Evolutionary conservation across 164 flowering plant genomes (phyloP), one percentile per base, ranked within the genome.

Genomic region (Vitis rupestris): DNA sequence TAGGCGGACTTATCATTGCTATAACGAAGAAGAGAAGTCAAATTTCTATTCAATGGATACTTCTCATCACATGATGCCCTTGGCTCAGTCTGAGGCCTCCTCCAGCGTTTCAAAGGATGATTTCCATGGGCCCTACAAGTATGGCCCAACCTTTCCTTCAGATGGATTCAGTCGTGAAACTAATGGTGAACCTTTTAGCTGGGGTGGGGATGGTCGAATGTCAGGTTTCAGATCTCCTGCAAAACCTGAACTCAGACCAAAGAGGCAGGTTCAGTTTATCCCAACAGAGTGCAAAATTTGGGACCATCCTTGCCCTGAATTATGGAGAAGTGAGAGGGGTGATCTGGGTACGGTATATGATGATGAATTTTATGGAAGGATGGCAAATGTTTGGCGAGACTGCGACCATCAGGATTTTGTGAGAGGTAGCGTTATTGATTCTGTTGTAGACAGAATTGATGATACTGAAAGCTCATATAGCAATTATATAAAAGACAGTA

Each of bases 21-120:
- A 0, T 37, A 37, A 37, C 0, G 44, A 37, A 37, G 44, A 37
- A 37, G 44, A 6, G 6, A 37, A 37, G 44, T 6, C 44, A 37
- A 37, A 37, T 6, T 37, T 37, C 7, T 37, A 37, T 37, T 6
- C 44, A 37, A 37, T 37, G 44, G 78, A 76, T 76, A 65, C 27
- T 58, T 55, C 79, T 53, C 67, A 72, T 57, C 56, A 65, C 61
- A 47, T 50, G 14, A n/a, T 63, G 11, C 65, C 81, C 31, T 15
- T 59, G 13, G 67, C 84, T 61, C 80, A 67, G 14, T 56, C 79
- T 15, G 66, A 74, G 51, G 73, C 73, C 29, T 74, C 80, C 2
- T 54, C 75, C 12, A 68, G 72, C 62, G 67, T 63, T 75, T 16
- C 61, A 11, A 61, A 62, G 65, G 75, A 74, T 8, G 72, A 74